Evolutionary conservation across 257 asterid genomes (phyloP).

Genomic region (Solanum pennellii): DNA sequence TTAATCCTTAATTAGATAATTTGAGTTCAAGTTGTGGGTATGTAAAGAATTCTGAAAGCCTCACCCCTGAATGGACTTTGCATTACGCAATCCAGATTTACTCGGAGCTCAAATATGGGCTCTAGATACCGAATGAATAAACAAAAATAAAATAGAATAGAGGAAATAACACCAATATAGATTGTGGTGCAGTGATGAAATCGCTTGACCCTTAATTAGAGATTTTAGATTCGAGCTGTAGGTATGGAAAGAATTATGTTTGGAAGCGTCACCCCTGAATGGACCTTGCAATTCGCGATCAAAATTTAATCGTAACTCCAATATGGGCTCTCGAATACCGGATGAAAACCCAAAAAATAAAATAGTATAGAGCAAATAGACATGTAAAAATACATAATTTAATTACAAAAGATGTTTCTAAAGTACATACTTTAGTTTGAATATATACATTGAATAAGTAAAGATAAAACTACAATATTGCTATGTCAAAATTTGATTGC

Average conservation of each 20-base stretch:
- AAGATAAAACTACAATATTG: background rate
- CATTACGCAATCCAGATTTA: too few relatives aligned
- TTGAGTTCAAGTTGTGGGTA: too few relatives aligned
- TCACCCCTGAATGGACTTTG: too few relatives aligned
- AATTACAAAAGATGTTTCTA: background rate
- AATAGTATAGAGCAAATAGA: background rate
- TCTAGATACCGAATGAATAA: background rate
- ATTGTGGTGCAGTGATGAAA: background rate
- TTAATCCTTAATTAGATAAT: too few relatives aligned
- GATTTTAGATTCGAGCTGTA: too few relatives aligned
- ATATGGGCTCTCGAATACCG: background rate
- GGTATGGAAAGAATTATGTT: background rate
- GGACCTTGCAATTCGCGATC: background rate
- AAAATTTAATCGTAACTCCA: background rate
- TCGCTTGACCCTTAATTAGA: too few relatives aligned
- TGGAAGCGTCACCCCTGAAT: background rate
- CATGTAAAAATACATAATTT: background rate
- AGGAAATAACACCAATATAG: background rate
- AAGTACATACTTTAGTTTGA: background rate
- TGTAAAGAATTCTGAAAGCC: too few relatives aligned
- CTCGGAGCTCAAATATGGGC: too few relatives aligned
- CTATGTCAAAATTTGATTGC: background rate
- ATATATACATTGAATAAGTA: background rate
- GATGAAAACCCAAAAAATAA: too few relatives aligned
- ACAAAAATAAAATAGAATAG: too few relatives aligned